Evolutionary conservation across 208 protist species (phyloP), one percentile per base, ranked within the genome.

Genomic region (Leishmania gerbilli): DNA sequence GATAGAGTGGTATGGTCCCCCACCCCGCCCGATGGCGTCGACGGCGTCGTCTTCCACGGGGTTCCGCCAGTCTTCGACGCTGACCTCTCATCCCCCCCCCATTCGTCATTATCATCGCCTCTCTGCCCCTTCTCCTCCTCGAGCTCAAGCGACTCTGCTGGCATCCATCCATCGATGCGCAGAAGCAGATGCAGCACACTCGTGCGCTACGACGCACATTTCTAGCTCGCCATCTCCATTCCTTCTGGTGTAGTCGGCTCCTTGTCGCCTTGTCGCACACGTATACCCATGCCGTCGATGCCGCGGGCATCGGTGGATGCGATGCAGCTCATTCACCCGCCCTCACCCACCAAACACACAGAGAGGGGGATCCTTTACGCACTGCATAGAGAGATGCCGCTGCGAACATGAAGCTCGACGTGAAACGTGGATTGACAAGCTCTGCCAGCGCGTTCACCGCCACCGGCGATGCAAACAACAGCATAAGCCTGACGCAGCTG

Each of bases 401-500:
- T 8, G 24, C 55, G 21, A 60, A 27, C 6, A 60, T 21, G 55
- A 60, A 60, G 7, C 55, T 27, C 21, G 7, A n/a, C 24, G 55
- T 27, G 55, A 60, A 27, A 0, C 21, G 24, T 94, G 87, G 47
- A 83, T 89, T 24, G 79, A 80, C 69, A 60, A 83, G 45, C 67
- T 88, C 53, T 89, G 77, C 80, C 58, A 76, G 71, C 51, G 69
- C 64, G 9, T 76, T 80, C 74, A 74, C 1, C 51, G 80, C 76
- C 47, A 82, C 77, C 77, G 78, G 86, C 71, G 79, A 40, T 19
- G 79, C 78, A n/a, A 74, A 60, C 60, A 82, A 80, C 40, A 49
- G 87, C 24, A 72, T 88, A 1, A 71, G 88, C 74, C 91, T 84
- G 84, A 71, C 89, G 68, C 71, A 45, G 31, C 65, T 92, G 17